phyloP scores from a whole-genome alignment of 768 basidiomycete species.

The Dendrothele bispora region DNA sequence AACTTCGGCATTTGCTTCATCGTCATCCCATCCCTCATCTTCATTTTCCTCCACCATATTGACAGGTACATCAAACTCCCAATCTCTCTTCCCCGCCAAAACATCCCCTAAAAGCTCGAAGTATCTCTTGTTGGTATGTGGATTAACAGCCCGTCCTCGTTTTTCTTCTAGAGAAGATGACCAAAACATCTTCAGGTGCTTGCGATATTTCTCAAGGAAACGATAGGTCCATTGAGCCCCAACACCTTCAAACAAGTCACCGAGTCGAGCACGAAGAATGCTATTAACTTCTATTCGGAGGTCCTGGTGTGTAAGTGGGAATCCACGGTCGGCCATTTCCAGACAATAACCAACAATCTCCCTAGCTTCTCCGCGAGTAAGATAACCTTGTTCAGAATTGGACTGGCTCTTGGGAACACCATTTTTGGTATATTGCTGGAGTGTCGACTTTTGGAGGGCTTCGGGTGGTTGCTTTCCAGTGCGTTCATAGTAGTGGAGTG shows the following conservation, averaged over 20 bases:
- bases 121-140: background rate
- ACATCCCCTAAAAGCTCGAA: background rate
- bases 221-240: no score
- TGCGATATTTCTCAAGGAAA: no score
- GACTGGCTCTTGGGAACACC: no score
- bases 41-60: background rate
- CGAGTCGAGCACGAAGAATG: conserved; percentile 14
- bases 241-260: conserved; percentile 14
- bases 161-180: background rate
- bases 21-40: background rate
- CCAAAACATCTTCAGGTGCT: background rate
- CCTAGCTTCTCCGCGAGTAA: no score
- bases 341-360: no score
- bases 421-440: no score
- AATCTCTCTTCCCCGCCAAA: background rate
- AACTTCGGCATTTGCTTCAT: background rate
- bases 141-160: background rate
- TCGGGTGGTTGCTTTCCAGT: no score
- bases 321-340: conserved; percentile 24
- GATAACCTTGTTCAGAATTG: no score
- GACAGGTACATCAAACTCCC: background rate
- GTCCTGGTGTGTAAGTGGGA: conserved; percentile 23
- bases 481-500: no score
- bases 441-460: no score
- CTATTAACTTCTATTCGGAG: conserved; percentile 23